Evolutionary conservation across 768 basidiomycete species (phyloP), one percentile per base, ranked within the genome.

Genomic region (Collybia sp.): DNA sequence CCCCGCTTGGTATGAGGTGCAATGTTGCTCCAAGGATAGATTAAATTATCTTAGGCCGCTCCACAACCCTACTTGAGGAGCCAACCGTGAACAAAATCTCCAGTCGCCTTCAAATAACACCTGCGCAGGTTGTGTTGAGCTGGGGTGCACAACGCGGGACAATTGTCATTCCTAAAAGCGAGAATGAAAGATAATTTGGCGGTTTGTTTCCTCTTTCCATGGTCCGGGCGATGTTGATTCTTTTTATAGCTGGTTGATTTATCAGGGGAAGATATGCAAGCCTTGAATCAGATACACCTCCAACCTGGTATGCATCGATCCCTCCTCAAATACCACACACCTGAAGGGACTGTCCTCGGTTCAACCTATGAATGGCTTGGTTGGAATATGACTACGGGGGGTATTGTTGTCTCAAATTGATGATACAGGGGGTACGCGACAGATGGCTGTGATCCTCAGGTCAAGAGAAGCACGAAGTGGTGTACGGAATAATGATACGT

Each of bases 71-170:
- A 51, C 63, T 72, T 40, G 58, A 61, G 13, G 63, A 75, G 46
- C 46, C 60, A 1, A 58, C 52, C 11, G 46, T 75, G 40, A 42
- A 49, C 11, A 44, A 36, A 1, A 53, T 76, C 8, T 71, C 73
- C 1, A 50, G 60, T 15, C 67, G 67, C 42, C 52, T 66, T 40
- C 49, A 54, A 30, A 56, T 54, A 12, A 64, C 69, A 1, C 53
- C 66, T 1, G 77, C 80, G 3, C 80, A 83, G 57, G 71, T 84
- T 15, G 58, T 83, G 20, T 63, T 86, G 13, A 70, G 77, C 51
- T 86, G 85, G 85, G 78, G 75, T 5, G 77, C 77, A 12, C 79
- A 83, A 55, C 74, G 79, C 16, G 76, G 76, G 5, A 73, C 82
- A 31, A 69, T 75, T 16, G 73, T 82, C 44, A 72, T 85, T 53